These are phyloP conservation scores for Pelargonium nanum DNA, from an alignment of 345 rosid species.

Conservation along the genomic window DNA sequence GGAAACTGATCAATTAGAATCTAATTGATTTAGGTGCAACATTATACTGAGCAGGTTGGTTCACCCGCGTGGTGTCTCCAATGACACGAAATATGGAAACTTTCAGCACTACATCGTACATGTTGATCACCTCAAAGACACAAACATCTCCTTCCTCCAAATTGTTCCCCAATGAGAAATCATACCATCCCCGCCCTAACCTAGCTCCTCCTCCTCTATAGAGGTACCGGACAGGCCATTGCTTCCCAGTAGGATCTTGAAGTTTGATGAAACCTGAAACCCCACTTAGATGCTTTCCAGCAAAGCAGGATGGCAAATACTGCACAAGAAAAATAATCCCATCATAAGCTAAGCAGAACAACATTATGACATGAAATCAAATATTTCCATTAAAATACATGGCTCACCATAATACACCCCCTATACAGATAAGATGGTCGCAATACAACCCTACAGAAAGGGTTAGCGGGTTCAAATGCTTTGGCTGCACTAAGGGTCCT, in stretches of 20 bases:
- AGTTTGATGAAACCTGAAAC: conserved; percentile 31
- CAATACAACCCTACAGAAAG: conserved; percentile 77
- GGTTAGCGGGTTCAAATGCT: conserved; percentile 66
- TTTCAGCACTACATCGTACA: conserved; percentile 30
- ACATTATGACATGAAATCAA: neutral
- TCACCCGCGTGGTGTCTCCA: conserved; percentile 13
- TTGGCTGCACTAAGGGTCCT: conserved; percentile 63
- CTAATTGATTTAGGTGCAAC: neutral
- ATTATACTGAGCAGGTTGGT: neutral
- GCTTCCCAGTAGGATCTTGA: conserved; percentile 27
- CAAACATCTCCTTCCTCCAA: conserved; percentile 53
- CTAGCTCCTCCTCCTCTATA: conserved; percentile 20
- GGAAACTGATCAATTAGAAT: neutral
- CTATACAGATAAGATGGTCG: conserved; percentile 75
- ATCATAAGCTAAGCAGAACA: neutral
- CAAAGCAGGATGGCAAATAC: conserved; percentile 44
- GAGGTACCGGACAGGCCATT: conserved; percentile 42
- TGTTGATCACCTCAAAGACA: conserved; percentile 38
- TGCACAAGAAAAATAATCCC: conserved; percentile 10
- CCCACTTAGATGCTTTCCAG: conserved; percentile 29
- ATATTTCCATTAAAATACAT: neutral
- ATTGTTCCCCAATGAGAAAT: conserved; percentile 38
- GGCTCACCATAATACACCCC: conserved; percentile 68
- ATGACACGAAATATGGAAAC: conserved; percentile 43
- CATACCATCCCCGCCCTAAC: conserved; percentile 49